Percentiles rank a stretch among this genome's conserved stretches.
Conservation (phyloP, 139 green algal species). For the Coelastrella sp. region DNA sequence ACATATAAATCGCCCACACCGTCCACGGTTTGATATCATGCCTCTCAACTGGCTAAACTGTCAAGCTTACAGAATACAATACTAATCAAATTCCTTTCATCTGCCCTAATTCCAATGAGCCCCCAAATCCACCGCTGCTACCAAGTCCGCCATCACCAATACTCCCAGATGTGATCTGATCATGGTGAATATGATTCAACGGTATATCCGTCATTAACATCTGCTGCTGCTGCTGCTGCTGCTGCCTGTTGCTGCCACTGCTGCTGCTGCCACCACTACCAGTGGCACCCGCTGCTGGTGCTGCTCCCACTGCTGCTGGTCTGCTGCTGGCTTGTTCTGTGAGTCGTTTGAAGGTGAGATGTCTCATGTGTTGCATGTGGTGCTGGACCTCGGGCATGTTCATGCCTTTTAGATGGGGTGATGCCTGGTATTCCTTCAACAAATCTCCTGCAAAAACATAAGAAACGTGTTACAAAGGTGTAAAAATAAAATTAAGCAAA, state of each 20-base stretch:
- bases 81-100: not conserved
- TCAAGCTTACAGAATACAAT: too few relatives aligned
- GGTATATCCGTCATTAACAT: not conserved
- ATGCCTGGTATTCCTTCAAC: conserved; percentile 50
- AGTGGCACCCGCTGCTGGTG: conserved; percentile 20
- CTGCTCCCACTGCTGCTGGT: not conserved
- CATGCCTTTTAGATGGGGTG: conserved; percentile 44
- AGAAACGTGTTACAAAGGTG: not conserved
- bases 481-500: not conserved
- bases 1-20: too few relatives aligned
- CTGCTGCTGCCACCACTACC: not conserved
- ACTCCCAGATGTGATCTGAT: not conserved
- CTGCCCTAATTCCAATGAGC: not conserved
- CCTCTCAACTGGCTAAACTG: too few relatives aligned
- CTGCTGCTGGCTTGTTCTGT: conserved; percentile 47
- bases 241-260: conserved; percentile 6
- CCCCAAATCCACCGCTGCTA: not conserved
- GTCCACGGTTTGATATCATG: too few relatives aligned
- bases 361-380: conserved; percentile 63
- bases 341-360: conserved; percentile 69
- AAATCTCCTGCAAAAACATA: conserved; percentile 24
- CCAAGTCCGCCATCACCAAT: not conserved
- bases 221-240: conserved; percentile 23
- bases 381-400: conserved; percentile 56
- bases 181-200: not conserved